These are phyloP conservation scores for Debaryomycetaceae sp. DNA, from an alignment of 1,139 yeast genomes.

Conservation along the genomic window DNA sequence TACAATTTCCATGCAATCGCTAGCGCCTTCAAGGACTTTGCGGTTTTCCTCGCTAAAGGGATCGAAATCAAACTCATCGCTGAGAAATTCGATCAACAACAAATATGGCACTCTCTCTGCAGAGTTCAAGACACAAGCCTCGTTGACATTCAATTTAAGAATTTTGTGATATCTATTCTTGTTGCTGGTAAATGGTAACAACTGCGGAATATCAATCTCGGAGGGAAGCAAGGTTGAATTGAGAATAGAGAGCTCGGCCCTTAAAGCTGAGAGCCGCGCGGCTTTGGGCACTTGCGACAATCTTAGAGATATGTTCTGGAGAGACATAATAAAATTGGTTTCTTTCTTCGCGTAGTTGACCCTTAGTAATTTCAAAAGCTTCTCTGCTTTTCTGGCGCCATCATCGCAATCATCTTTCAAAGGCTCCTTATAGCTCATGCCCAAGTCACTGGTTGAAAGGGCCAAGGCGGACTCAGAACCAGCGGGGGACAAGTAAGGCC, in stretches of 20 bases:
- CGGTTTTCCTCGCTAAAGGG: constrained; percentile 53
- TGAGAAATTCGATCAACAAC: constrained; percentile 66
- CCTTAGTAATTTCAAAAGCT: constrained; percentile 48
- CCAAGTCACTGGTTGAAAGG: too few species aligned
- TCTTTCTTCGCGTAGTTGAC: constrained; percentile 80
- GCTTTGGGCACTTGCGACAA: constrained; percentile 84
- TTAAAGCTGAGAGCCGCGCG: constrained; percentile 75
- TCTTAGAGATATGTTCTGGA: constrained; percentile 78
- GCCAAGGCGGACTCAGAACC: constrained; percentile 15
- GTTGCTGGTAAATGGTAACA: constrained; percentile 47
- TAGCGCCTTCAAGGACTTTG: constrained; percentile 4
- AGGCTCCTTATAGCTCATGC: too few species aligned
- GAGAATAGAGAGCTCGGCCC: constrained; percentile 80
- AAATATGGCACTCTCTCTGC: constrained; percentile 94
- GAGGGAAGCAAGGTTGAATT: constrained; percentile 76
- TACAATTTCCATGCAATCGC: too few species aligned
- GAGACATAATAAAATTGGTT: constrained; percentile 81
- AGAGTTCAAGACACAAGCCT: constrained; percentile 88
- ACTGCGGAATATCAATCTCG: constrained; percentile 85
- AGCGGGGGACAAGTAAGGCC: constrained; percentile 8
- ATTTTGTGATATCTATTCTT: constrained; percentile 58
- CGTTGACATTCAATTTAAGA: constrained; percentile 77
- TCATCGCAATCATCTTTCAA: too few species aligned
- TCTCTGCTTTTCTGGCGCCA: too few species aligned
- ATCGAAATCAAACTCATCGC: constrained; percentile 81